Base-by-base conservation (phyloP, 169 alveolate species). In the Cryptosporidium andersoni region DNA sequence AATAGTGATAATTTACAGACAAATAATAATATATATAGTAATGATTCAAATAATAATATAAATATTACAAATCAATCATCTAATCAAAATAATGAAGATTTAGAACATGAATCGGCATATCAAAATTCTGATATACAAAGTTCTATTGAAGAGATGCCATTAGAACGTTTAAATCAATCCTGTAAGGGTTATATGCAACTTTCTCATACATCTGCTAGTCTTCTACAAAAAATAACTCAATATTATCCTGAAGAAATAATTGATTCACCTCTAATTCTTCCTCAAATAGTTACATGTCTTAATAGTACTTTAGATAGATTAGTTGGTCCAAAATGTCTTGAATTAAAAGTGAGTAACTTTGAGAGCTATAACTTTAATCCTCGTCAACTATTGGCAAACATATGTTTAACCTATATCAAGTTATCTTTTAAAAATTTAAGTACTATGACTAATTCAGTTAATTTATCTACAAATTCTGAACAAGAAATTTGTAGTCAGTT, bases 251-350 rank as follows among this genome's bases (percentile, higher is more conserved):
- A 34, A 82, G 85, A 89, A 64, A 93, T 93, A 43, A 64, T 90
- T 12, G 88, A 88, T 51, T 81, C 91, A 4, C 81, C 93, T n/a
- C 88, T 93, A 37, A 85, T 93, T n/a, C 81, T 93, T 0, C 92
- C 95, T 36, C 96, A 93, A 88, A 92, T 92, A 0, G 94, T 93
- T 39, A 93, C 97, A 11, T 92, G 96, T 74, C 89, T 94, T 37
- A 94, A 95, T 62, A 91, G 96, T 66, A 94, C 95, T 55, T 88
- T 94, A 45, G 96, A 94, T 51, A 92, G 91, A 47, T 88, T 94
- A 40, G 97, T 95, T 0, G 97, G 97, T 2, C 97, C 95, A 0
- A 89, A 90, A 63, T 93, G 96, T 60, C 85, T 92, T 40, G 94
- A 92, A 60, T 93, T 94, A 12, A 94, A 94, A 85, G 97, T 94